Evolutionary conservation across 192 early-diverging fungal genomes (phyloP).

Genomic region (Haplosporangium gracile): DNA sequence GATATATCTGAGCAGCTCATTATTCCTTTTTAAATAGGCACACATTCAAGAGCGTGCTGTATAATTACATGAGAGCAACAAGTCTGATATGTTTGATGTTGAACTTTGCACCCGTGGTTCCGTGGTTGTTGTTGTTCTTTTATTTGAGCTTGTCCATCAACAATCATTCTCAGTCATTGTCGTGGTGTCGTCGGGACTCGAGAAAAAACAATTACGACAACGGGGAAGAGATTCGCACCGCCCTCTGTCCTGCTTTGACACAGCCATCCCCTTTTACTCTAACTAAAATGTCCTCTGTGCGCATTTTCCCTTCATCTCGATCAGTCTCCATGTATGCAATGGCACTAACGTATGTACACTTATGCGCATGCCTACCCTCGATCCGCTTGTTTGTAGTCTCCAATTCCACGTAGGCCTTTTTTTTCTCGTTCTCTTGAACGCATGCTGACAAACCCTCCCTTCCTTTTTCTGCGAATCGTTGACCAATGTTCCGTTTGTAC

Average conservation of each 20-base stretch:
- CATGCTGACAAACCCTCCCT: background rate
- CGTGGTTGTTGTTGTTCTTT: background rate
- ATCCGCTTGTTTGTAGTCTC: too few species aligned
- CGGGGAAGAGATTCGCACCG: background rate
- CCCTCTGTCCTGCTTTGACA: background rate
- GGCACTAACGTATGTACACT: background rate
- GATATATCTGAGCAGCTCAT: background rate
- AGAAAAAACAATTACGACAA: background rate
- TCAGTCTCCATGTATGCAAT: background rate
- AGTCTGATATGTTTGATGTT: background rate
- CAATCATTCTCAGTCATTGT: background rate
- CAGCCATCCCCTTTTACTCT: background rate
- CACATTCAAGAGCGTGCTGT: background rate
- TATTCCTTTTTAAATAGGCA: background rate
- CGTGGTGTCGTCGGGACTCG: background rate
- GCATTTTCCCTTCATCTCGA: background rate
- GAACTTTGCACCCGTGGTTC: background rate
- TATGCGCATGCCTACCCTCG: too few species aligned
- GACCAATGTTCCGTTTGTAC: too few species aligned
- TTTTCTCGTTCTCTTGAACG: background rate
- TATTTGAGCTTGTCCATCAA: too few species aligned
- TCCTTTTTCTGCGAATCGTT: too few species aligned
- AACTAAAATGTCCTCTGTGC: background rate
- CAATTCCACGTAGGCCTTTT: too few species aligned
- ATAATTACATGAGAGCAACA: conserved; percentile 1